A percentile compares a stretch with the other conserved stretches of the same genome.
These are phyloP conservation scores for Ceratorhiza oryzae-sativae DNA, from an alignment of 1,284 basidiomycete species.

Conservation along the genomic window DNA sequence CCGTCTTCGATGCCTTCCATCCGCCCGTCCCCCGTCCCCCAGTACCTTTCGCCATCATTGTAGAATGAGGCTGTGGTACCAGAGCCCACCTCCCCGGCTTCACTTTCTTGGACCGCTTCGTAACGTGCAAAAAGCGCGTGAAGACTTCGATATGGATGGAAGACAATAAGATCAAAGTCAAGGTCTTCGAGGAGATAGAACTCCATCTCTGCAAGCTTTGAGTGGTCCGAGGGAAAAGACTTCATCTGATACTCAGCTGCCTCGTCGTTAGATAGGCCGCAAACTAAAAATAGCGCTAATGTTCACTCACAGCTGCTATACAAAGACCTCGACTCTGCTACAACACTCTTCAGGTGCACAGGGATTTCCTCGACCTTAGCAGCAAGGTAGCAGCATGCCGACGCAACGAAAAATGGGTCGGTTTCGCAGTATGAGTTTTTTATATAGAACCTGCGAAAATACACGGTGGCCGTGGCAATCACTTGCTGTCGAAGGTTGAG, in stretches of 20 bases:
- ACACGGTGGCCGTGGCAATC: constrained; percentile 91
- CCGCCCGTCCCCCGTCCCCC: constrained; percentile 74
- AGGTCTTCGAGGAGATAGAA: constrained; percentile 97
- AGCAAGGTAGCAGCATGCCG: constrained; percentile 94
- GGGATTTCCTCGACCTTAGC: constrained; percentile 97
- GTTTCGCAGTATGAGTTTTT: constrained; percentile 94
- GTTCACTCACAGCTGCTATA: constrained; percentile 71
- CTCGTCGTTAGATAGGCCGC: background rate
- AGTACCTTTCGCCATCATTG: constrained; percentile 70
- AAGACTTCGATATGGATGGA: constrained; percentile 93
- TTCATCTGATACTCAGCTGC: constrained; percentile 69
- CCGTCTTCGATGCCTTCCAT: constrained; percentile 67
- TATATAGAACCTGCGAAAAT: constrained; percentile 93
- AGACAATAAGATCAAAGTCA: constrained; percentile 92
- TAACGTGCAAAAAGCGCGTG: constrained; percentile 69
- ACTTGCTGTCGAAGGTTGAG: constrained; percentile 86
- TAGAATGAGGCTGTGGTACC: constrained; percentile 41
- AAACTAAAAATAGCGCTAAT: background rate
- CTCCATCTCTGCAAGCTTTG: constrained; percentile 98
- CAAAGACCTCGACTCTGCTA: constrained; percentile 80
- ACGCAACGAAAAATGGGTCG: constrained; percentile 90
- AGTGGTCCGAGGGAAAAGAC: constrained; percentile 82
- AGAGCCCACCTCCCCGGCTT: constrained; percentile 45
- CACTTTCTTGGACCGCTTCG: constrained; percentile 49
- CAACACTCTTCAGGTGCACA: constrained; percentile 90